phyloP scores from a whole-genome alignment of 1,139 yeast genomes.

The Candida dubliniensis region DNA sequence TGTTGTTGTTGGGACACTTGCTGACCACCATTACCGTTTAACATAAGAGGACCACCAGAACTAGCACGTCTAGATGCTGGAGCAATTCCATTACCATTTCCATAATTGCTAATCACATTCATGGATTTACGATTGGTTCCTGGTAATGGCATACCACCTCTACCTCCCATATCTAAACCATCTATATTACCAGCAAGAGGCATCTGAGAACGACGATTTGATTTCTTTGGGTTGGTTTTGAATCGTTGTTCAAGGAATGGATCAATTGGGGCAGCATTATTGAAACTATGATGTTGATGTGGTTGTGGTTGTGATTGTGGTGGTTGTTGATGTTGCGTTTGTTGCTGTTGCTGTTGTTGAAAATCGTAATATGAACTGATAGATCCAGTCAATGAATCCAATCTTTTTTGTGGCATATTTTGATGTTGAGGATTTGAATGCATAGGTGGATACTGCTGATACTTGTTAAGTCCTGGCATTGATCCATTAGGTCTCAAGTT shows the following conservation, averaged over 20 bases:
- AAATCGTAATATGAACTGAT: constrained; percentile 1
- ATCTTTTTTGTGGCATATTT: constrained; percentile 11
- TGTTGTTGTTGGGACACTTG: constrained; percentile 16
- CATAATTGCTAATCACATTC: constrained; percentile 10
- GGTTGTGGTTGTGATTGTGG: constrained; percentile 8
- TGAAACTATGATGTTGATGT: constrained; percentile 11
- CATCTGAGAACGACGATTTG: constrained; percentile 38
- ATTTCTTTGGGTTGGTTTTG: constrained; percentile 28
- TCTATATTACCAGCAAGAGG: constrained; percentile 36
- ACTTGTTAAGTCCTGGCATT: constrained; percentile 11
- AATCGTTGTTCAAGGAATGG: constrained; percentile 29
- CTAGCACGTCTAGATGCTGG: constrained; percentile 7
- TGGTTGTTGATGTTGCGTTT: too few relatives aligned
- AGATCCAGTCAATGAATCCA: constrained; percentile 11
- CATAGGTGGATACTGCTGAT: constrained; percentile 14
- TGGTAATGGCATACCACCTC: constrained; percentile 52
- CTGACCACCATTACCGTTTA: constrained; percentile 2
- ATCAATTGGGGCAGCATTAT: constrained; percentile 25
- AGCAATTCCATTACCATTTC: constrained; percentile 2
- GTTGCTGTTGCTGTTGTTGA: constrained; percentile 5
- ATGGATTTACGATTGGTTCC: constrained; percentile 21
- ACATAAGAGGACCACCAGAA: neutral
- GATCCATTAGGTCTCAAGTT: constrained; percentile 19
- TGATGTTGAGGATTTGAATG: constrained; percentile 7
- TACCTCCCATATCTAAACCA: constrained; percentile 48